A percentile compares a stretch with the other conserved stretches of the same genome.
Evolutionary conservation across 2,329 filamentous ascomycete genomes (phyloP).

Genomic region (Talaromyces sp.): DNA sequence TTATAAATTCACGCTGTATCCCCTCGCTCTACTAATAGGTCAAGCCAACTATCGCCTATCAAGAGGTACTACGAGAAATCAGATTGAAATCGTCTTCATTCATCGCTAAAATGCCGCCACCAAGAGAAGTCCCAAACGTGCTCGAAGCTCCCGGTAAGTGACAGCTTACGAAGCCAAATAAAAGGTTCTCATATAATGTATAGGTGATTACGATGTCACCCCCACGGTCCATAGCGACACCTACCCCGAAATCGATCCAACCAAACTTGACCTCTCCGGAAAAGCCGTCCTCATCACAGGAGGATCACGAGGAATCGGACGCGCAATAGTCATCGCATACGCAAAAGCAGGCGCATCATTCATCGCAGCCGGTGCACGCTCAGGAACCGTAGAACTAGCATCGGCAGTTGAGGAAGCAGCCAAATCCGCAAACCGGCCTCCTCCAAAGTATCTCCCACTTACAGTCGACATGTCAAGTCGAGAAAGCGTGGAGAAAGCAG

Average conservation of each 20-base stretch:
- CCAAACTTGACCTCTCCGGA: slow-evolving; percentile 30
- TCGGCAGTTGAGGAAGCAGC: slow-evolving; percentile 30
- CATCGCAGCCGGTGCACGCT: slow-evolving; percentile 37
- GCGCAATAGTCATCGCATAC: slow-evolving; percentile 36
- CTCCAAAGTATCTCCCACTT: slow-evolving; percentile 34
- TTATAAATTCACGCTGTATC: not conserved
- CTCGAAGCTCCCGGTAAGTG: slow-evolving; percentile 4
- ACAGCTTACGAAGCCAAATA: no score
- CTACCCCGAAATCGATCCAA: slow-evolving; percentile 35
- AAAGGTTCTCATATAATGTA: no score
- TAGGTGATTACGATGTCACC: slow-evolving; percentile 32
- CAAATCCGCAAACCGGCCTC: slow-evolving; percentile 25
- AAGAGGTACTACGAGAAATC: not conserved
- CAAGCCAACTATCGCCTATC: not conserved
- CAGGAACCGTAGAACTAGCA: slow-evolving; percentile 24
- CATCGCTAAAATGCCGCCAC: slow-evolving; percentile 9
- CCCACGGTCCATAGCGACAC: slow-evolving; percentile 34
- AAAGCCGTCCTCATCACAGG: slow-evolving; percentile 40
- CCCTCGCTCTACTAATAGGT: not conserved
- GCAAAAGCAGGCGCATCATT: slow-evolving; percentile 37
- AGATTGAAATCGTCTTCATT: not conserved
- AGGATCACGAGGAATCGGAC: slow-evolving; percentile 38
- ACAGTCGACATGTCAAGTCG: slow-evolving; percentile 36
- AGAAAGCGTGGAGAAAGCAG: slow-evolving; percentile 34
- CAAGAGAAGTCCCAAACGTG: not conserved